Evolutionary conservation across 768 basidiomycete species (phyloP).

Genomic region (Suillus paluster): DNA sequence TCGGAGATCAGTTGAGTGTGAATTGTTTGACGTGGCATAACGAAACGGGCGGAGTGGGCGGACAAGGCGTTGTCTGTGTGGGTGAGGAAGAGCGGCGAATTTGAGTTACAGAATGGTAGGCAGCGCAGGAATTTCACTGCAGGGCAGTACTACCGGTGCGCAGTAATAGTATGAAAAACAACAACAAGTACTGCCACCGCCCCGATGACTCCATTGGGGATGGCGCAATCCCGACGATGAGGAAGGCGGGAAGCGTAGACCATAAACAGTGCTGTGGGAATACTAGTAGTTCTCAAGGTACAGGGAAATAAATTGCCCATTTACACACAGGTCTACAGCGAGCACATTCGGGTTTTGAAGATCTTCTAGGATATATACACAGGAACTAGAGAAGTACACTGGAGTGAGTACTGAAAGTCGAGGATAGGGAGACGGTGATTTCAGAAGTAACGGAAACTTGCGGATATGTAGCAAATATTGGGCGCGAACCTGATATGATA

Average conservation of each 20-base stretch:
- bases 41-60: conserved; percentile 5
- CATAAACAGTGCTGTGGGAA: neutral
- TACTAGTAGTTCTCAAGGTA: neutral
- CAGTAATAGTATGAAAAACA: neutral
- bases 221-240: conserved; percentile 3
- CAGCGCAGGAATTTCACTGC: neutral
- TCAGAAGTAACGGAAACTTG: too few species aligned
- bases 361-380: too few species aligned
- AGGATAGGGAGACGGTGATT: too few species aligned
- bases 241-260: neutral
- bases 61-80: conserved; percentile 2
- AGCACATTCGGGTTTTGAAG: too few species aligned
- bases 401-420: too few species aligned
- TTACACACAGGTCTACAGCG: neutral
- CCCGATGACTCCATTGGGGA: conserved; percentile 2
- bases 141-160: neutral
- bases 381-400: too few species aligned
- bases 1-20: conserved; percentile 8
- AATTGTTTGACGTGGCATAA: conserved; percentile 8
- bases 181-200: neutral
- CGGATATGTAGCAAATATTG: too few species aligned
- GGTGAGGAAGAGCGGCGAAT: neutral
- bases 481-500: too few species aligned
- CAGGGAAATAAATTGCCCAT: neutral
- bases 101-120: neutral